Evolutionary conservation across 176 grass and related monocot genomes (phyloP).

Genomic region (Rhynchospora breviuscula): DNA sequence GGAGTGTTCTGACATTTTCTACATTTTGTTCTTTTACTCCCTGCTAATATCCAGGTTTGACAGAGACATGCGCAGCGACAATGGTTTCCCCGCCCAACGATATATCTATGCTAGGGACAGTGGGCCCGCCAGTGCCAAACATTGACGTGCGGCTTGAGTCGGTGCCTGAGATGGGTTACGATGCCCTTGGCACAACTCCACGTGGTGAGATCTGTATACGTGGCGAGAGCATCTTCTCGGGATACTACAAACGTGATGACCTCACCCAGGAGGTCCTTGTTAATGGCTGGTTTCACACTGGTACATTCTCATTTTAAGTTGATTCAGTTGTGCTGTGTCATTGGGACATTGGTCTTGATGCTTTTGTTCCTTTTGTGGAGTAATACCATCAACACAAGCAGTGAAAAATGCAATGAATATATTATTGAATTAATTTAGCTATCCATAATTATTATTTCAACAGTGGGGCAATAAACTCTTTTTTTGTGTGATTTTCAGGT

Average conservation of each 20-base stretch:
- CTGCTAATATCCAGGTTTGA: slow-evolving; percentile 54
- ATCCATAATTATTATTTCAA: background rate
- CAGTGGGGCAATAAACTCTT: background rate
- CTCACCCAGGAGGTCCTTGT: slow-evolving; percentile 80
- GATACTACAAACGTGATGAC: slow-evolving; percentile 92
- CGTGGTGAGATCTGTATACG: slow-evolving; percentile 88
- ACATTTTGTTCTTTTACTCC: background rate
- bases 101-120: slow-evolving; percentile 85
- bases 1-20: background rate
- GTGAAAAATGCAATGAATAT: background rate
- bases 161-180: slow-evolving; percentile 89
- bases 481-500: slow-evolving; percentile 37
- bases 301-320: slow-evolving; percentile 19
- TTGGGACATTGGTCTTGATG: background rate
- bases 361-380: background rate
- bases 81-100: slow-evolving; percentile 77
- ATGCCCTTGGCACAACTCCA: slow-evolving; percentile 55
- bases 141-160: slow-evolving; percentile 72
- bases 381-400: no score
- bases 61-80: slow-evolving; percentile 75
- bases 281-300: slow-evolving; percentile 94
- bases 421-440: background rate
- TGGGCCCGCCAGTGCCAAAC: slow-evolving; percentile 86
- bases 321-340: background rate
- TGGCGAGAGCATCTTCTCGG: slow-evolving; percentile 79